A percentile compares a stretch with the other conserved stretches of the same genome.
Evolutionary conservation across 2,329 filamentous ascomycete genomes (phyloP).

Genomic region (Exophiala bonariae): DNA sequence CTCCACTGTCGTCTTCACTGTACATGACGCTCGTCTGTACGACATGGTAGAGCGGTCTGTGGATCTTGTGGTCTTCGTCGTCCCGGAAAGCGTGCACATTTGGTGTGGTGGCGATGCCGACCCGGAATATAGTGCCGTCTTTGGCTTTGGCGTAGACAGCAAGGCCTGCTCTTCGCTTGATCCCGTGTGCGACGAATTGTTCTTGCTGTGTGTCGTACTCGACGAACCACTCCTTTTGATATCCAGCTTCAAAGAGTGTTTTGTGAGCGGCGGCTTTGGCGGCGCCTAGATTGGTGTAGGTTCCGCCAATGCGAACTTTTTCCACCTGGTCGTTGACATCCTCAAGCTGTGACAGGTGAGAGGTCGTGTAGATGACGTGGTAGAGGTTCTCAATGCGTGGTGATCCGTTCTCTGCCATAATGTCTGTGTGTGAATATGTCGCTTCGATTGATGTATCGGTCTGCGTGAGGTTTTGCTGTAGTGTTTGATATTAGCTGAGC

Average conservation of each 20-base stretch:
- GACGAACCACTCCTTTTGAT: conserved; percentile 32
- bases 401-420: conserved; percentile 18
- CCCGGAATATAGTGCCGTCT: conserved; percentile 31
- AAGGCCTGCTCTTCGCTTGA: conserved; percentile 26
- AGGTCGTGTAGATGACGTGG: conserved; percentile 30
- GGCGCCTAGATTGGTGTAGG: conserved; percentile 27
- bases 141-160: conserved; percentile 28
- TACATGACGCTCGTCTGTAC: conserved; percentile 30
- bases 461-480: not conserved
- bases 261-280: conserved; percentile 31
- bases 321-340: conserved; percentile 30
- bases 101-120: conserved; percentile 29
- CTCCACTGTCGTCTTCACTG: conserved; percentile 22
- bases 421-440: not conserved
- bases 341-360: conserved; percentile 22
- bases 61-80: conserved; percentile 28
- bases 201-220: conserved; percentile 26
- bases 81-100: conserved; percentile 20
- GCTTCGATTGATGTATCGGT: not conserved
- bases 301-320: conserved; percentile 30
- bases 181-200: conserved; percentile 19
- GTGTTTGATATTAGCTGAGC: conserved; percentile 1
- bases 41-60: conserved; percentile 31
- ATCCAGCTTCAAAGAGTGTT: conserved; percentile 33
- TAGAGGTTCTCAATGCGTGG: conserved; percentile 24